These are phyloP conservation scores for Trichoderma afroharzianum DNA, from an alignment of 2,329 filamentous ascomycete genomes.

Conservation along the genomic window DNA sequence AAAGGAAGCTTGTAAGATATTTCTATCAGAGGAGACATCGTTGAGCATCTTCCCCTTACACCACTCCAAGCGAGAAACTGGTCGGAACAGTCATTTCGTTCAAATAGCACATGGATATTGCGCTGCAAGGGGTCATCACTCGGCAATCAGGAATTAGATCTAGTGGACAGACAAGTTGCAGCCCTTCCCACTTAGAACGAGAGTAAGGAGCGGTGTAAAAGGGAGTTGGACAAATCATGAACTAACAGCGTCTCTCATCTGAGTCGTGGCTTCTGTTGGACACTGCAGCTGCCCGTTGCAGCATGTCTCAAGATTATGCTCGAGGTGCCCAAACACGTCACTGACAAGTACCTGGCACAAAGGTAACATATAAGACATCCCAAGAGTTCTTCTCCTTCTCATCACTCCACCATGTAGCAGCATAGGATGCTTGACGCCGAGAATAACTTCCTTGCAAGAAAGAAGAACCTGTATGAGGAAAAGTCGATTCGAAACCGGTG, in stretches of 20 bases:
- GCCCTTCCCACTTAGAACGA: neutral
- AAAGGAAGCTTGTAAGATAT: neutral
- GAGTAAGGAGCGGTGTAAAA: neutral
- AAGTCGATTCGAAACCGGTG: neutral
- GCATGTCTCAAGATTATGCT: conserved; percentile 16
- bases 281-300: conserved; percentile 9
- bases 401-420: neutral
- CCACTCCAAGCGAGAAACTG: neutral
- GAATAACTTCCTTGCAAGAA: neutral
- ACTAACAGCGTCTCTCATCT: neutral
- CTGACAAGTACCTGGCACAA: neutral
- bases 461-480: neutral
- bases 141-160: neutral
- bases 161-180: neutral
- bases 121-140: neutral
- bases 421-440: neutral
- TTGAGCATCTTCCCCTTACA: neutral
- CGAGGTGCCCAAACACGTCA: neutral
- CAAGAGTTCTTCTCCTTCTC: neutral
- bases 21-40: neutral
- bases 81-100: neutral
- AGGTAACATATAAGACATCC: neutral
- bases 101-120: neutral
- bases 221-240: neutral
- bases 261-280: neutral